phyloP scores from a whole-genome alignment of 805 yeast genomes.

The Starmerella roubikii region DNA sequence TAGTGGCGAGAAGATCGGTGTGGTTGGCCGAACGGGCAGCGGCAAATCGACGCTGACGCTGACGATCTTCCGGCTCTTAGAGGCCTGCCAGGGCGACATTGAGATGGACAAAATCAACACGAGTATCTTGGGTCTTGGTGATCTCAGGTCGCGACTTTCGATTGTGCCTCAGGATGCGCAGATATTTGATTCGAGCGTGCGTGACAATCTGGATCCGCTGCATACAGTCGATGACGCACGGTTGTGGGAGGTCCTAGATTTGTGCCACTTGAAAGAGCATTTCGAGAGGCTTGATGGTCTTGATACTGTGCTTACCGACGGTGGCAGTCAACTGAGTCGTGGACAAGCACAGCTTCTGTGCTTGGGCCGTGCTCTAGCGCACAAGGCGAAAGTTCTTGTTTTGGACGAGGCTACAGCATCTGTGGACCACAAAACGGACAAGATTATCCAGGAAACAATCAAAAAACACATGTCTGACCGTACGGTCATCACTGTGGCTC shows the following conservation, averaged over 20 bases:
- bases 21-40: conserved; percentile 95
- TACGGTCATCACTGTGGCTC: conserved; percentile 76
- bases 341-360: conserved; percentile 77
- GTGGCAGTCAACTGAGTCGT: conserved; percentile 64
- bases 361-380: conserved; percentile 62
- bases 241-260: conserved; percentile 46
- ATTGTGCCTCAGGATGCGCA: conserved; percentile 73
- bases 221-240: conserved; percentile 36
- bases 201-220: conserved; percentile 58
- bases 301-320: conserved; percentile 43
- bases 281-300: conserved; percentile 30
- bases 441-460: conserved; percentile 61
- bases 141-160: conserved; percentile 44
- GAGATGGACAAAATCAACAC: conserved; percentile 47
- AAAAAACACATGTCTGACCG: conserved; percentile 48
- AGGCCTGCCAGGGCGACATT: conserved; percentile 41
- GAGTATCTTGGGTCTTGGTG: conserved; percentile 40
- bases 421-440: conserved; percentile 69
- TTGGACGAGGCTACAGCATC: conserved; percentile 74
- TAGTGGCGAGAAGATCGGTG: conserved; percentile 68
- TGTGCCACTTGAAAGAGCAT: conserved; percentile 41
- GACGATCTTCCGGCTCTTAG: conserved; percentile 54
- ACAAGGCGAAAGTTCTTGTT: conserved; percentile 53
- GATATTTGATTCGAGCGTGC: conserved; percentile 49
- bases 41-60: conserved; percentile 89